Percentiles rank a stretch among this genome's conserved stretches.
Conservation (phyloP, 768 basidiomycete species). For the Termitomyces sp. region DNA sequence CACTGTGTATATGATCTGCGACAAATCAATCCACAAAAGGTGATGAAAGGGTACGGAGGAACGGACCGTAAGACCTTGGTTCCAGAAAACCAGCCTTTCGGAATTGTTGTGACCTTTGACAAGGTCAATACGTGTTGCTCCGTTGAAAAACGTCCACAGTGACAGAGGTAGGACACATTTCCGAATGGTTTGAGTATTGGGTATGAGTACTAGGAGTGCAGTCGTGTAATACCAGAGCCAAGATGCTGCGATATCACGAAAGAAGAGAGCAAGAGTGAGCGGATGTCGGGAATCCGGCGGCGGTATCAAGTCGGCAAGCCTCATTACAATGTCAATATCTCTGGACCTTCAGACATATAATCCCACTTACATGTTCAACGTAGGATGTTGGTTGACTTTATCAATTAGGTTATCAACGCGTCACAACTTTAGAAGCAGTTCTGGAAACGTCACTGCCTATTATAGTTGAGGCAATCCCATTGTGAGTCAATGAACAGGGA, state of each 20-base stretch:
- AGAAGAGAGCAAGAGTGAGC: slow-evolving; percentile 26
- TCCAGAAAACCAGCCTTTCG: slow-evolving; percentile 32
- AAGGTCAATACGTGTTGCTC: slow-evolving; percentile 37
- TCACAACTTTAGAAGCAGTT: background rate
- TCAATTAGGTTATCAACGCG: background rate
- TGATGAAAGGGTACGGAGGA: background rate
- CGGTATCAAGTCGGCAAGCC: slow-evolving; percentile 23
- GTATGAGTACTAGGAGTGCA: slow-evolving; percentile 47
- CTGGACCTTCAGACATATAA: background rate
- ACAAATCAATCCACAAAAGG: background rate
- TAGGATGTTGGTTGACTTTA: background rate
- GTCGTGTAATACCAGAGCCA: slow-evolving; percentile 42
- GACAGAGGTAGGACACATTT: slow-evolving; percentile 44
- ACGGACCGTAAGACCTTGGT: slow-evolving; percentile 42
- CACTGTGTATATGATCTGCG: slow-evolving; percentile 31
- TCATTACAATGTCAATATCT: background rate
- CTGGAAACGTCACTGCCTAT: background rate
- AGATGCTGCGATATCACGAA: slow-evolving; percentile 33
- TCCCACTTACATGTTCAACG: slow-evolving; percentile 7
- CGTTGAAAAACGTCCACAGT: slow-evolving; percentile 36
- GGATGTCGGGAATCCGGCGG: slow-evolving; percentile 27
- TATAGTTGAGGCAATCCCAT: background rate
- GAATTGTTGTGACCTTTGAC: slow-evolving; percentile 23
- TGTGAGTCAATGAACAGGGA: background rate
- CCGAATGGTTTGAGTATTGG: slow-evolving; percentile 36